Conservation (phyloP, 108 stramenopile genomes). For the Bacterosira constricta region DNA sequence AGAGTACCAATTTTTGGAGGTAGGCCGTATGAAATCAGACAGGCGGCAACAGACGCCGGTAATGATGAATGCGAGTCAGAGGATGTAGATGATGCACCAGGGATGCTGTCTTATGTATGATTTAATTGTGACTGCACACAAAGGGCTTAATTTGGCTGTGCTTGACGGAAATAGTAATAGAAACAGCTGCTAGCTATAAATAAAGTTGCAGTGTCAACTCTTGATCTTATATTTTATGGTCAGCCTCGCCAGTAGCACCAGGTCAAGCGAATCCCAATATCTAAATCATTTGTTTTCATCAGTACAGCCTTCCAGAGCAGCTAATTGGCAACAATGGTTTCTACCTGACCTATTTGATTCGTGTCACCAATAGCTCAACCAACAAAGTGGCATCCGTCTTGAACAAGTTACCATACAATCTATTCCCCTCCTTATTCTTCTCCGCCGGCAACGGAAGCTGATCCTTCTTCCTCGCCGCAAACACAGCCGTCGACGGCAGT, state of each 20-base stretch:
- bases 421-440: constrained; percentile 74
- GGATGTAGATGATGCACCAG: not conserved
- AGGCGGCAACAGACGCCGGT: not conserved
- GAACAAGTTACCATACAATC: constrained; percentile 65
- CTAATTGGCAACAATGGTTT: no score
- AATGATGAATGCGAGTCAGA: not conserved
- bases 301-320: no score
- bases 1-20: constrained; percentile 66
- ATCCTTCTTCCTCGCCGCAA: constrained; percentile 60
- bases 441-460: constrained; percentile 60
- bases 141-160: no score
- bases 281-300: no score
- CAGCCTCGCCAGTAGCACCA: no score
- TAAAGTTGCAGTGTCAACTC: no score
- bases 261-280: no score
- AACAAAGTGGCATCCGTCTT: constrained; percentile 80
- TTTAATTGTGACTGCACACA: no score
- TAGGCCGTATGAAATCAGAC: constrained; percentile 52
- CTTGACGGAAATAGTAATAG: no score
- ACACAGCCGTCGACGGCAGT: constrained; percentile 67
- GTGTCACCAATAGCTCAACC: constrained; percentile 74
- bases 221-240: no score
- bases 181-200: no score
- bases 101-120: not conserved
- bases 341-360: constrained; percentile 61